A percentile compares a stretch with the other conserved stretches of the same genome.
phyloP scores from a whole-genome alignment of 176 grass and related monocot species.

The Typha latifolia region DNA sequence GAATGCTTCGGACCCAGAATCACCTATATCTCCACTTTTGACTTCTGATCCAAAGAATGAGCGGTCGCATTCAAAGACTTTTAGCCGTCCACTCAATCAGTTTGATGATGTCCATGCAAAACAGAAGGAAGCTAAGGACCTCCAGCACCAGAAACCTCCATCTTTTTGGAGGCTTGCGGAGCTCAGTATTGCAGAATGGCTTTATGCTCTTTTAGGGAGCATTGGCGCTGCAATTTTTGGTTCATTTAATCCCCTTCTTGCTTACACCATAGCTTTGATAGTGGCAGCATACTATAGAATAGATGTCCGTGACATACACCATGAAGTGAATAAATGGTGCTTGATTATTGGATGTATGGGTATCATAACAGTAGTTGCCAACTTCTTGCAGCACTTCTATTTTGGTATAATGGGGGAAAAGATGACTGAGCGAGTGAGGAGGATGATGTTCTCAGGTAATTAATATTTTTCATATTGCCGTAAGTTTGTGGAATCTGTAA shows the following conservation, averaged over 20 bases:
- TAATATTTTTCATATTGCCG: neutral
- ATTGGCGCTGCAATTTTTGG: constrained; percentile 96
- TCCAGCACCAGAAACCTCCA: constrained; percentile 55
- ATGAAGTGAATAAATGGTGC: constrained; percentile 97
- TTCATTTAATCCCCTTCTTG: constrained; percentile 94
- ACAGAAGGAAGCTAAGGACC: constrained; percentile 49
- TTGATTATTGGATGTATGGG: constrained; percentile 98
- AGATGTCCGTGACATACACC: constrained; percentile 47
- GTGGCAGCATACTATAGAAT: constrained; percentile 88
- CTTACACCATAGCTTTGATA: constrained; percentile 91
- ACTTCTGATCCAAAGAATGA: constrained; percentile 96
- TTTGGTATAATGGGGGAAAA: constrained; percentile 99
- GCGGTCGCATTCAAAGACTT: constrained; percentile 96
- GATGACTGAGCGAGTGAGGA: constrained; percentile 97
- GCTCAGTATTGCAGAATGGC: constrained; percentile 97
- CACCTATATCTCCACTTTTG: constrained; percentile 94
- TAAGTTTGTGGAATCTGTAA: neutral
- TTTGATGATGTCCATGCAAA: constrained; percentile 55
- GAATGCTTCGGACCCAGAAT: constrained; percentile 88
- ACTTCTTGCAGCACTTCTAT: constrained; percentile 99
- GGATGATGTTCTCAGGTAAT: constrained; percentile 99
- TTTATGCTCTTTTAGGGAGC: constrained; percentile 95
- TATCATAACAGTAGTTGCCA: constrained; percentile 85
- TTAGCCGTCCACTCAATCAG: constrained; percentile 72
- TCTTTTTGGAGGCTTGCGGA: constrained; percentile 93